A percentile compares a stretch with the other conserved stretches of the same genome.
phyloP scores from a whole-genome alignment of 768 basidiomycete species.

The Fistulinella prunicolor region DNA sequence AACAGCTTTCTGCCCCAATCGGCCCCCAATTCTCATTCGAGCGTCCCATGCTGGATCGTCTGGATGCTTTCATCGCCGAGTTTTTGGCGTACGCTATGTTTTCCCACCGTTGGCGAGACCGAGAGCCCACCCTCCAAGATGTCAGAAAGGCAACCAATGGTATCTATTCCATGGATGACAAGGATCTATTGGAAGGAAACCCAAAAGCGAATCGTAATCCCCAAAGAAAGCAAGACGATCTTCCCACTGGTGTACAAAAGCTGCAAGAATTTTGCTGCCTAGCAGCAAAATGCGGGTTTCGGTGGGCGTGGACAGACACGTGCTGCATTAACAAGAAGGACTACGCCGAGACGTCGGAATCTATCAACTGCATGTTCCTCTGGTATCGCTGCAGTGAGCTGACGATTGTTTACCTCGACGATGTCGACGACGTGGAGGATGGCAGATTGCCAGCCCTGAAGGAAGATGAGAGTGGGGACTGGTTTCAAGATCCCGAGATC shows the following conservation, averaged over 20 bases:
- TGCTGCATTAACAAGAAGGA: slow-evolving; percentile 28
- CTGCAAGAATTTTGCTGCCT: slow-evolving; percentile 31
- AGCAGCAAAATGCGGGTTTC: slow-evolving; percentile 28
- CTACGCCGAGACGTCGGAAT: slow-evolving; percentile 25
- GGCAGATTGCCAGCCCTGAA: slow-evolving; percentile 11
- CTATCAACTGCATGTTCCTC: slow-evolving; percentile 29
- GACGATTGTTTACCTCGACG: slow-evolving; percentile 29
- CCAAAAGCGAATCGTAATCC: neutral
- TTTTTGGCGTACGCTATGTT: slow-evolving; percentile 28
- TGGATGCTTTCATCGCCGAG: slow-evolving; percentile 13
- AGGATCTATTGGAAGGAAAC: neutral
- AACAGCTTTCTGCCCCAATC: neutral
- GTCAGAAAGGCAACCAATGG: slow-evolving; percentile 11
- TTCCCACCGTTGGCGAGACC: slow-evolving; percentile 25
- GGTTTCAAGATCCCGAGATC: slow-evolving; percentile 21
- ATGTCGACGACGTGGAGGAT: slow-evolving; percentile 22
- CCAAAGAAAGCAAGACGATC: neutral
- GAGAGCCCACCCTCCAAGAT: slow-evolving; percentile 17
- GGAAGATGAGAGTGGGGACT: neutral
- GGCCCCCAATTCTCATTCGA: slow-evolving; percentile 1
- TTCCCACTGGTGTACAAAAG: slow-evolving; percentile 11
- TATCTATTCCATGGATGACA: slow-evolving; percentile 17
- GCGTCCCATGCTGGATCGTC: neutral
- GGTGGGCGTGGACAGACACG: slow-evolving; percentile 32
- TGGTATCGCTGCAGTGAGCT: slow-evolving; percentile 27